A percentile compares a stretch with the other conserved stretches of the same genome.
Conservation (phyloP, 2,329 filamentous ascomycete genomes). For the Ilyonectria robusta region DNA sequence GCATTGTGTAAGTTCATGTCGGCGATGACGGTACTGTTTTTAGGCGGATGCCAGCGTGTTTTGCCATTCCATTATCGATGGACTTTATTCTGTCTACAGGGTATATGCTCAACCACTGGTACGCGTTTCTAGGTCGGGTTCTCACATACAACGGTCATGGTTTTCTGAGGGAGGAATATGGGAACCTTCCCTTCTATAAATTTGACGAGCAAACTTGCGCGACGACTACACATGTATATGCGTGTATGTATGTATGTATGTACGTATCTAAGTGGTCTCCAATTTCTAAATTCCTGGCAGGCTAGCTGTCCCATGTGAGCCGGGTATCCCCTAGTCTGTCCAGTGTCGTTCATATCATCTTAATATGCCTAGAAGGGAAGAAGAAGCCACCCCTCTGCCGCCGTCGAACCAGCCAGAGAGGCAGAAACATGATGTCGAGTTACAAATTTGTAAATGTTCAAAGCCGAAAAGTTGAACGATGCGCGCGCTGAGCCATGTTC, state of each 20-base stretch:
- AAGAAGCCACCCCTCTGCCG: constrained; percentile 7
- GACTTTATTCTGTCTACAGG: neutral
- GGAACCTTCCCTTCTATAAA: neutral
- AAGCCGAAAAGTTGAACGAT: constrained; percentile 1
- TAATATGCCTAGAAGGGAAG: constrained; percentile 18
- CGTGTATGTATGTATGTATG: neutral
- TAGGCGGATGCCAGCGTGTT: neutral
- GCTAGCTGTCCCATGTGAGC: constrained; percentile 4
- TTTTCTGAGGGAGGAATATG: neutral
- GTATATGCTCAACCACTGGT: too few species aligned
- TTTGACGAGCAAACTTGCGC: neutral
- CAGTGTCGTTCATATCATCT: constrained; percentile 23
- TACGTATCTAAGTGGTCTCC: constrained; percentile 13
- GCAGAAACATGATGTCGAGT: constrained; percentile 16
- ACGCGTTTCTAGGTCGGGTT: neutral
- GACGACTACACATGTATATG: too few species aligned
- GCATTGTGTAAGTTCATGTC: neutral
- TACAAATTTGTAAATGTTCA: constrained; percentile 18
- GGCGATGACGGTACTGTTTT: neutral
- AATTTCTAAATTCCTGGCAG: constrained; percentile 14
- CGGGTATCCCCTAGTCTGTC: constrained; percentile 17
- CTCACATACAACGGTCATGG: neutral
- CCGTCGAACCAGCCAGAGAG: constrained; percentile 15
- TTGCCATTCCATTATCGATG: neutral
- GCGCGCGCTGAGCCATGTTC: neutral